These are phyloP conservation scores for Alternaria sp. DNA, from an alignment of 2,329 filamentous ascomycete species.

Conservation along the genomic window DNA sequence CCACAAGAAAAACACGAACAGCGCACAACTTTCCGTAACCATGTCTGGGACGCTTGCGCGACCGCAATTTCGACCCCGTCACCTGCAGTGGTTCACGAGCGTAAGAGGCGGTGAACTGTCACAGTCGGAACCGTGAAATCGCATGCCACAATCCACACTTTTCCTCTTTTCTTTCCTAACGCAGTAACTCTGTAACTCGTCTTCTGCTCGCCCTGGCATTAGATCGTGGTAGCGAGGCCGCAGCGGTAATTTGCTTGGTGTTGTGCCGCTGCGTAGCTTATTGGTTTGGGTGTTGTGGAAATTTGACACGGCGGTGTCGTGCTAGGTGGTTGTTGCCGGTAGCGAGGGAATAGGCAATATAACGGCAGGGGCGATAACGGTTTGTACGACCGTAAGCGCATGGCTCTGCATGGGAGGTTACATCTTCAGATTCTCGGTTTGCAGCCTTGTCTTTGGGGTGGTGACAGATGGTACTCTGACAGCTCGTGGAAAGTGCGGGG, in stretches of 20 bases:
- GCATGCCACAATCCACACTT: conserved; percentile 9
- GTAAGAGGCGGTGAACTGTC: conserved; percentile 5
- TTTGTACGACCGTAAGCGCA: not conserved
- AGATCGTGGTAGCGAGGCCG: conserved; percentile 6
- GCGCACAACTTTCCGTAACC: not conserved
- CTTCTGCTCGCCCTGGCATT: conserved; percentile 7
- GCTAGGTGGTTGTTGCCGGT: not conserved
- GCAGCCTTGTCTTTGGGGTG: not conserved
- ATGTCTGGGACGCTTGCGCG: conserved; percentile 9
- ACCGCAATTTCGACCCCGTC: not conserved
- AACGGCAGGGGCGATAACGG: conserved; percentile 1
- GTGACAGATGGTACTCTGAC: not conserved
- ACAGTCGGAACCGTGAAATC: conserved; percentile 6
- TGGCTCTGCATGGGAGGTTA: not conserved
- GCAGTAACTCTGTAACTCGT: not conserved
- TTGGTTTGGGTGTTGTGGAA: conserved; percentile 2
- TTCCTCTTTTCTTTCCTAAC: conserved; percentile 7
- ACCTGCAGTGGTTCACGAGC: not conserved
- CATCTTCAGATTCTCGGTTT: not conserved
- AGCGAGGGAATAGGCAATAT: conserved; percentile 1
- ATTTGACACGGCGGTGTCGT: not conserved
- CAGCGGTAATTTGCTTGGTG: conserved; percentile 7
- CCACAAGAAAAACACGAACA: not conserved
- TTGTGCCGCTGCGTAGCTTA: conserved; percentile 3
- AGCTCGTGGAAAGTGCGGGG: conserved; percentile 8